Evolutionary conservation across 306 rosid genomes (phyloP), one percentile per base, ranked within the genome.

Genomic region (Cucumis cinereus): DNA sequence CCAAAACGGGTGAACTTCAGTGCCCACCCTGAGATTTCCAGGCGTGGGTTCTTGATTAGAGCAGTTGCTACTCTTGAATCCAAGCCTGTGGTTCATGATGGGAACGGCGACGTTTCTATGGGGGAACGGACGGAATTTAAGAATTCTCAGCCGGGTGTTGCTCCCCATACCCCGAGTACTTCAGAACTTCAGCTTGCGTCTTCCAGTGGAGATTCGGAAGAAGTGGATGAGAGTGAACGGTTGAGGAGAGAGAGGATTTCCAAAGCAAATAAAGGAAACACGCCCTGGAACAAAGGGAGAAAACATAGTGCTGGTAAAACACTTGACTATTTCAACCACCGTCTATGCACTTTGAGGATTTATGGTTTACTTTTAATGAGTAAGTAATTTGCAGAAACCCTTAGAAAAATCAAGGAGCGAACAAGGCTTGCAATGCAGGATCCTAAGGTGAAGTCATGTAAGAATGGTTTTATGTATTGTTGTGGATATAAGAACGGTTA

Each of bases 371-470:
- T 80, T 74, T 60, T 74, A 28, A 38, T 69, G 61, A 54, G 71
- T 9, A 77, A 40, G 54, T 24, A 77, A 14, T 80, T 66, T 80
- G 82, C 93, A 92, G 98, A 95, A 82, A 95, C 99, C 77, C 82
- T 88, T 82, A 90, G 33, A 77, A 86, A 85, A 85, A 95, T 95
- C 84, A 87, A 36, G 86, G 97, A 95, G 85, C 87, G 96, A 86
- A 95, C 99, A 83, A 85, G 84, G 86, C 86, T 92, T 58, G 98
- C 99, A 11, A 95, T 95, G 98, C 98, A 92, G 98, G 80, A 88
- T 89, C 98, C 99, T 89, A 95, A 95, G 99, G 99, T 95, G 98
- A 95, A 88, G 98, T 92, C 99, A 87, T 90, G 98, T 90, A 95
- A 95, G 97, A 87, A 83, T 86, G 66, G 82, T 45, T 84, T 81